phyloP scores from a whole-genome alignment of 2,329 filamentous ascomycete species.

The Seiridium cupressi region DNA sequence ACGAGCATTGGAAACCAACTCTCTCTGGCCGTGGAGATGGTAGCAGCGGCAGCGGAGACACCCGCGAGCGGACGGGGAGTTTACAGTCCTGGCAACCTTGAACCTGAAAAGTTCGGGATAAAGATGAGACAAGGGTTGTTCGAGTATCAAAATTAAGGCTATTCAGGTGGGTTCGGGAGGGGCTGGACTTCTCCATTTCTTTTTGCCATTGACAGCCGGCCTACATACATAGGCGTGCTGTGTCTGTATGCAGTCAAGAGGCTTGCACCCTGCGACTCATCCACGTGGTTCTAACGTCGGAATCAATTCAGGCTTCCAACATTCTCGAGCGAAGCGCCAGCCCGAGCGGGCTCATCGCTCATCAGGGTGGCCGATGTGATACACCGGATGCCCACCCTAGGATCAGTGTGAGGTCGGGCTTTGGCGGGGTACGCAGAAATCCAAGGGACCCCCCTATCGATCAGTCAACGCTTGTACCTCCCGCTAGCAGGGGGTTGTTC shows the following conservation, averaged over 20 bases:
- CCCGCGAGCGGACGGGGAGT: not conserved
- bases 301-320: not conserved
- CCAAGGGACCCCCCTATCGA: not conserved
- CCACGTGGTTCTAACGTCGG: not conserved
- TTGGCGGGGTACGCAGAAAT: not conserved
- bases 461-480: not conserved
- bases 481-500: not conserved
- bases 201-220: not conserved
- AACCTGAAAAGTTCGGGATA: not conserved
- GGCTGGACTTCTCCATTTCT: not conserved
- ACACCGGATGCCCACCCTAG: not conserved
- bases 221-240: not conserved
- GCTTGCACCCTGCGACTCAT: not conserved
- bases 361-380: not conserved
- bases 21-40: not conserved
- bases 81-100: not conserved
- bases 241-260: not conserved
- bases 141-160: constrained; percentile 14
- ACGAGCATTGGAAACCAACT: not conserved
- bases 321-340: not conserved
- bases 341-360: not conserved
- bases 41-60: constrained; percentile 5
- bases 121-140: constrained; percentile 13
- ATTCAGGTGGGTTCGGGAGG: constrained; percentile 6
- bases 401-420: not conserved